Conservation (phyloP, 441 rosid genomes). For the Croton setiger region DNA sequence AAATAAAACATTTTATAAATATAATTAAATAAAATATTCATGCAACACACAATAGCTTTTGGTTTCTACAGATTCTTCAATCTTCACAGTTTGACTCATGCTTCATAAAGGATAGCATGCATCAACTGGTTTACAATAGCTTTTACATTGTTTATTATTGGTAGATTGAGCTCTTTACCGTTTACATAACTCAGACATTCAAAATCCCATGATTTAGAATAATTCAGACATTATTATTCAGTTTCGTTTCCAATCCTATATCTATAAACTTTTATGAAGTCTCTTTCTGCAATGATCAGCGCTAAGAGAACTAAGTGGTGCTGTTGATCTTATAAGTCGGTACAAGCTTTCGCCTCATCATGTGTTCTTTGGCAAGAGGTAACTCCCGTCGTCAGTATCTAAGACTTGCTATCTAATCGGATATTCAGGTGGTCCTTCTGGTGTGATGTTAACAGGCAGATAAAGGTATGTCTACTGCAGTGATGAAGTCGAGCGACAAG, state of each 20-base stretch:
- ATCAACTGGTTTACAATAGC: not conserved
- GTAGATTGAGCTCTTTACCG: no score
- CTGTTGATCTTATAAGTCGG: conserved; percentile 67
- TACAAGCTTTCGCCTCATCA: conserved; percentile 72
- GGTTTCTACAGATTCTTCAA: not conserved
- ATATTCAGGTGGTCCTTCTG: not conserved
- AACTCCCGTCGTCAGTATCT: conserved; percentile 62
- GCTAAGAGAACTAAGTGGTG: conserved; percentile 69
- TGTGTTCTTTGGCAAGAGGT: conserved; percentile 77
- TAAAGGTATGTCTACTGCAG: conserved; percentile 53
- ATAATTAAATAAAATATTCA: no score
- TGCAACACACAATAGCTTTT: no score
- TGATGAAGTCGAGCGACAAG: conserved; percentile 47
- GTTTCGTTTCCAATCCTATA: not conserved
- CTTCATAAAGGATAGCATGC: not conserved
- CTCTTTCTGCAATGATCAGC: conserved; percentile 37
- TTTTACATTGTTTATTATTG: no score
- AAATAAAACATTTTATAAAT: no score
- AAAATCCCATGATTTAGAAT: not conserved
- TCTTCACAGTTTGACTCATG: not conserved
- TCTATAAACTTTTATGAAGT: not conserved
- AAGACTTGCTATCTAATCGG: conserved; percentile 55
- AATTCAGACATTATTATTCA: not conserved
- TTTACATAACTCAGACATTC: conserved; percentile 21
- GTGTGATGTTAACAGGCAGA: conserved; percentile 37